Conservation (phyloP, 2,329 filamentous ascomycete species). For the Bimuria novae-zelandiae region DNA sequence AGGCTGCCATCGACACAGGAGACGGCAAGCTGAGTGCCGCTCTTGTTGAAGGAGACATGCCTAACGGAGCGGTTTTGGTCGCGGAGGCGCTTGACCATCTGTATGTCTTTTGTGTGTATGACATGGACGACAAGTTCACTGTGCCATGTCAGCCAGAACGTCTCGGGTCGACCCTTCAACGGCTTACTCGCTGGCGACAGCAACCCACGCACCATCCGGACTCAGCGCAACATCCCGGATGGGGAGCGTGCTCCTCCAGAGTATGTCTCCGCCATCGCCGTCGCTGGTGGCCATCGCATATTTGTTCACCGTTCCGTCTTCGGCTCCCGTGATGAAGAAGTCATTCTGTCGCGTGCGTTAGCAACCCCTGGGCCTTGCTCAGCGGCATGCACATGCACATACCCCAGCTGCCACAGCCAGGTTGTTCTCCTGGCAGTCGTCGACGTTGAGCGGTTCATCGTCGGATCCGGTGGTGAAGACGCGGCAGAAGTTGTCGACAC, state of each 20-base stretch:
- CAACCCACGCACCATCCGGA: constrained; percentile 81
- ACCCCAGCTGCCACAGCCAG: constrained; percentile 74
- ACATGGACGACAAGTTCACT: constrained; percentile 88
- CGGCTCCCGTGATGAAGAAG: constrained; percentile 86
- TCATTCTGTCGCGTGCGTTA: constrained; percentile 60
- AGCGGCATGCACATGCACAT: constrained; percentile 46
- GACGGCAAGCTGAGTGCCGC: constrained; percentile 73
- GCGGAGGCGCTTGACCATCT: constrained; percentile 74
- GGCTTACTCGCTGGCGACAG: constrained; percentile 86
- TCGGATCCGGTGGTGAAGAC: constrained; percentile 90
- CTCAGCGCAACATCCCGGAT: constrained; percentile 85
- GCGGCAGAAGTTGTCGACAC: constrained; percentile 90
- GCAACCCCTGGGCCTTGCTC: constrained; percentile 1
- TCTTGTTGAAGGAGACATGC: constrained; percentile 85
- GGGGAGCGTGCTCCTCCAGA: constrained; percentile 66
- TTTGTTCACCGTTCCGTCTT: constrained; percentile 94
- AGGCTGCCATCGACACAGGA: constrained; percentile 88
- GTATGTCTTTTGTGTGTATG: constrained; percentile 80
- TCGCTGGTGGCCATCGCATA: constrained; percentile 66
- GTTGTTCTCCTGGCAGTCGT: constrained; percentile 88
- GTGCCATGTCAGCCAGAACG: not conserved
- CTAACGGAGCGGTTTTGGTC: constrained; percentile 89
- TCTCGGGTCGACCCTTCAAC: not conserved
- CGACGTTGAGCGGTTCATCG: constrained; percentile 89
- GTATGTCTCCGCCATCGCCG: constrained; percentile 8